Evolutionary conservation across 2,329 filamentous ascomycete species (phyloP).

Genomic region (Periglandula ipomoeae): DNA sequence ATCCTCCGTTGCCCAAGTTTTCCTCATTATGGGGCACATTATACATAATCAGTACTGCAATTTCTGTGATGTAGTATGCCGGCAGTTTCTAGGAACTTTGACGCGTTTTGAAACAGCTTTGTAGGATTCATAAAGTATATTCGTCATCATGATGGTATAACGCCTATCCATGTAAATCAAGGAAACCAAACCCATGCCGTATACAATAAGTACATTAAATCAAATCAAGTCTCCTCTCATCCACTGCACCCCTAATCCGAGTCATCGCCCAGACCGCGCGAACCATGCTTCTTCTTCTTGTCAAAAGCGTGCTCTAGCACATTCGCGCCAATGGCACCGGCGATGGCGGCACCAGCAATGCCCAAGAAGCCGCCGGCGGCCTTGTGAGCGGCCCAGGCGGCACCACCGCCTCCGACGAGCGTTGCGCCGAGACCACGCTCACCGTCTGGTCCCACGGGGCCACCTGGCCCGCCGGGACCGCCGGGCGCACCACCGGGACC

Average conservation of each 20-base stretch:
- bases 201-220: no score
- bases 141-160: no score
- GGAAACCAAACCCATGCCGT: no score
- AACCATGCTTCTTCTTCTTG: constrained; percentile 20
- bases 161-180: no score
- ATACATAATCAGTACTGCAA: no score
- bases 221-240: no score
- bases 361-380: constrained; percentile 42
- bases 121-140: no score
- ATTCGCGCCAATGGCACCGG: constrained; percentile 47
- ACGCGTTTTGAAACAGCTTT: no score
- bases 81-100: no score
- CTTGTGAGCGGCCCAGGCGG: constrained; percentile 45
- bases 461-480: constrained; percentile 14
- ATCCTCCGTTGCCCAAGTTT: no score
- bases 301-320: constrained; percentile 35
- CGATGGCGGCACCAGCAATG: constrained; percentile 39
- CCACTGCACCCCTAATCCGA: constrained; percentile 15
- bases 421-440: constrained; percentile 50
- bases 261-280: constrained; percentile 14
- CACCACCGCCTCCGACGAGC: constrained; percentile 41
- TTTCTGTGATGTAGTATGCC: no score
- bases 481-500: background rate
- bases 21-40: no score
- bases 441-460: constrained; percentile 23